Evolutionary conservation across 2,329 filamentous ascomycete species (phyloP), one percentile per base, ranked within the genome.

Genomic region (Fusarium succisae): DNA sequence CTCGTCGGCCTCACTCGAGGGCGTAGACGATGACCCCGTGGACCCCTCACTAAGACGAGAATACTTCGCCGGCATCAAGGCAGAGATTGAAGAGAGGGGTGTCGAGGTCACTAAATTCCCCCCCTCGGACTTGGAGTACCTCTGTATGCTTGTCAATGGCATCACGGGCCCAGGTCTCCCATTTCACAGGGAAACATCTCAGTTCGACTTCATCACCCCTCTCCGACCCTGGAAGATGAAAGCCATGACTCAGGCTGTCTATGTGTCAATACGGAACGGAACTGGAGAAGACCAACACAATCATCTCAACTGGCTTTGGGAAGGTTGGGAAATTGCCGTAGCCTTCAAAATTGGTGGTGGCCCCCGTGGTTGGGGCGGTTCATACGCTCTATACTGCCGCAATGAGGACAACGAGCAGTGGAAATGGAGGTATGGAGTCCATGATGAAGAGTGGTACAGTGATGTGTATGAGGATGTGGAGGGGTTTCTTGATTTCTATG

Each of bases 221-320:
- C 30, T 35, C 15, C 8, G 3, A 10, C 8, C 5, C 2, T 15
- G 5, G 0, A n/a, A 20, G 11, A 35, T 51, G 5, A 7, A 18
- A 11, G 22, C 17, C 8, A 35, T 24, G 30, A 35, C 10, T 2
- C 5, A 35, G 3, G 30, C 48, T 20, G 30, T 51, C 22, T 1
- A 1, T 24, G 15, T 35, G 5, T 8, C 48, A 9, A 3, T 9
- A 14, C 15, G 48, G 11, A 14, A 2, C 0, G 15, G 20, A 6
- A 26, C 26, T 24, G 0, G 4, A 9, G 14, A 18, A 2, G 22
- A 7, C 0, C 14, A 32, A 20, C 8, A 20, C 3, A 24, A 35
- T 24, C 15, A 51, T 14, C 48, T 51, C 7, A 24, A 8, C 2
- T 3, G 12, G 22, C 5, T 35, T 13, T 51, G 22, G 48, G 22